phyloP scores from a whole-genome alignment of 805 yeast species.

The Vanderwaltozyma tropicalis region DNA sequence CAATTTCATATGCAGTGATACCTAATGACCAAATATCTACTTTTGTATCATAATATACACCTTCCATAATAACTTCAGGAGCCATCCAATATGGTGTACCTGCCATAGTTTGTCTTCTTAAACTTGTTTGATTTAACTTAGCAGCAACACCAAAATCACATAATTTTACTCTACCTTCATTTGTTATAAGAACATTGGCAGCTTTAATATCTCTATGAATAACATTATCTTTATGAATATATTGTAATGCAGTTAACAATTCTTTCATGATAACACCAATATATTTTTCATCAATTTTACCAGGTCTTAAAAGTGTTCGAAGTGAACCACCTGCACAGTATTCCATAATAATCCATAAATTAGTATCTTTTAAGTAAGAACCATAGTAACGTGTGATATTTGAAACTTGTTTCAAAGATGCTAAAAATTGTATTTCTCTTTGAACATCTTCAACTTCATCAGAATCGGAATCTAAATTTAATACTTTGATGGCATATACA shows the following conservation, averaged over 20 bases:
- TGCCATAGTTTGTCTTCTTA: conserved; percentile 88
- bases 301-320: conserved; percentile 76
- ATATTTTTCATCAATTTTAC: conserved; percentile 75
- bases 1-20: conserved; percentile 84
- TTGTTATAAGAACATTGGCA: conserved; percentile 82
- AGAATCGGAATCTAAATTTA: conserved; percentile 83
- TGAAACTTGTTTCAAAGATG: conserved; percentile 75
- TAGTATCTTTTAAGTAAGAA: conserved; percentile 76
- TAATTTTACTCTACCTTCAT: conserved; percentile 80
- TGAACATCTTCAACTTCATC: conserved; percentile 95
- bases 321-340: conserved; percentile 94
- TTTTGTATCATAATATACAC: conserved; percentile 73
- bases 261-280: conserved; percentile 82
- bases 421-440: conserved; percentile 76
- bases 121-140: conserved; percentile 60
- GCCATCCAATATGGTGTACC: conserved; percentile 99
- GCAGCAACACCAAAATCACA: conserved; percentile 99
- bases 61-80: conserved; percentile 93
- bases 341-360: conserved; percentile 96
- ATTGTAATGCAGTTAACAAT: conserved; percentile 60
- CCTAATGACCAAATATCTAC: conserved; percentile 98
- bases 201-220: conserved; percentile 96
- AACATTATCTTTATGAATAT: conserved; percentile 80
- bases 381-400: conserved; percentile 91
- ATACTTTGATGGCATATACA: conserved; percentile 84